Evolutionary conservation across 2,329 filamentous ascomycete species (phyloP), one percentile per base, ranked within the genome.

Genomic region (Xylaria sp.): DNA sequence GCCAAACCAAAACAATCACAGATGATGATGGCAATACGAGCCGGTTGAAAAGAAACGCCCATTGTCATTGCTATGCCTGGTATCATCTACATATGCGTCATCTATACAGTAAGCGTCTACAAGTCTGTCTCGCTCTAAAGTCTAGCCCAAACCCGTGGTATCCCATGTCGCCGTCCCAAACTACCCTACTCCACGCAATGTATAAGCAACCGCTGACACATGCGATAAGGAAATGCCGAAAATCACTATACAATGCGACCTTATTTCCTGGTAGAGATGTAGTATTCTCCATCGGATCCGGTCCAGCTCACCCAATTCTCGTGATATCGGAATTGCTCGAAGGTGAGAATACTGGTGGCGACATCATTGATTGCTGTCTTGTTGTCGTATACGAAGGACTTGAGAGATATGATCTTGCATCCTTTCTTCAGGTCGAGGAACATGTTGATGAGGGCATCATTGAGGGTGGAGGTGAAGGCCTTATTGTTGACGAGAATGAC

Each of bases 401-500:
- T 97, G 68, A 99, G 86, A 61, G 94, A 97, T 51, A 98, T 91
- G 66, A 99, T 92, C 80, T 92, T 92, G 81, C 92, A 94, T 2
- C 95, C 95, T 64, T 92, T 87, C 81, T 98, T 98, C 71, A 98
- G 84, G 77, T 99, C 96, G 69, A 99, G 84, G 77, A 99, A 98
- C 84, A 97, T 93, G 75, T 93, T 90, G 73, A 95, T 89, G 55
- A 99, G 85, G 70, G 90, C 89, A 77, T 93, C 91, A 81, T 98
- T 99, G 65, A 98, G 88, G 74, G 91, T 87, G 15, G 94, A 91
- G 6, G 91, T 94, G 81, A 99, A 99, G 2, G 94, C 96, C 81
- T 98, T 94, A 82, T 99, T 99, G 84, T 99, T 99, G 76, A 98
- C 95, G 31, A 99, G 87, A 20, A 99, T 89, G n/a, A 98, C 94